Percentiles rank a stretch among this genome's conserved stretches.
Evolutionary conservation across 257 asterid species (phyloP).

Genomic region (Galeopsis tetrahit): DNA sequence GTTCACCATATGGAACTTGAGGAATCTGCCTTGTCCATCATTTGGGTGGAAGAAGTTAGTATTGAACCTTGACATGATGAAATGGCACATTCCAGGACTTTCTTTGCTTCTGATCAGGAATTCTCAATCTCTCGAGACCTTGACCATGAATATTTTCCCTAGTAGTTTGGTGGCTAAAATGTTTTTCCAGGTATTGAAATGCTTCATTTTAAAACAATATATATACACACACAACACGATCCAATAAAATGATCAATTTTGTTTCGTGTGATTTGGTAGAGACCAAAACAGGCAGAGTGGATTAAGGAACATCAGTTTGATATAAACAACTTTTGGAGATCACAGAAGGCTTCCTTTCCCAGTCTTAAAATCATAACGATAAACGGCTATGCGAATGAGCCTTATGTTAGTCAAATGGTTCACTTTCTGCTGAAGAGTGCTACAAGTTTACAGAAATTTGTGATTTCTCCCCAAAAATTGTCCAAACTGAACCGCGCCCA

Average conservation of each 20-base stretch:
- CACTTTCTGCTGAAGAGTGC: neutral
- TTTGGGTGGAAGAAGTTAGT: conserved; percentile 28
- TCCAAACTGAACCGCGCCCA: neutral
- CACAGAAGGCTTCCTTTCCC: conserved; percentile 18
- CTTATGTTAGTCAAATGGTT: neutral
- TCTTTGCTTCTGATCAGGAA: conserved; percentile 35
- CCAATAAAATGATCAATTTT: too few relatives aligned
- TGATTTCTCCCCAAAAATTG: neutral
- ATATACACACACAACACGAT: neutral
- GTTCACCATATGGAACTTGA: conserved; percentile 32
- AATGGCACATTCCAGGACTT: conserved; percentile 42
- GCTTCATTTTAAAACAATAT: neutral
- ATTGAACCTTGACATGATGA: conserved; percentile 4
- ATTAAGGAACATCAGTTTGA: neutral
- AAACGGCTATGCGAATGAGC: neutral
- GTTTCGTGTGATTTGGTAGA: neutral
- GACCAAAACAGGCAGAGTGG: neutral
- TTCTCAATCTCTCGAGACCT: conserved; percentile 6
- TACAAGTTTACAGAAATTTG: neutral
- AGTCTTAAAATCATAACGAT: neutral
- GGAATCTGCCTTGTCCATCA: conserved; percentile 14
- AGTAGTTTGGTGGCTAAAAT: neutral
- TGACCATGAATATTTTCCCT: conserved; percentile 7
- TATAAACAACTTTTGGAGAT: neutral
- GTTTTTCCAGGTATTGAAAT: neutral